These are phyloP conservation scores for Comarum palustre DNA, from an alignment of 306 rosid genomes.

Conservation along the genomic window DNA sequence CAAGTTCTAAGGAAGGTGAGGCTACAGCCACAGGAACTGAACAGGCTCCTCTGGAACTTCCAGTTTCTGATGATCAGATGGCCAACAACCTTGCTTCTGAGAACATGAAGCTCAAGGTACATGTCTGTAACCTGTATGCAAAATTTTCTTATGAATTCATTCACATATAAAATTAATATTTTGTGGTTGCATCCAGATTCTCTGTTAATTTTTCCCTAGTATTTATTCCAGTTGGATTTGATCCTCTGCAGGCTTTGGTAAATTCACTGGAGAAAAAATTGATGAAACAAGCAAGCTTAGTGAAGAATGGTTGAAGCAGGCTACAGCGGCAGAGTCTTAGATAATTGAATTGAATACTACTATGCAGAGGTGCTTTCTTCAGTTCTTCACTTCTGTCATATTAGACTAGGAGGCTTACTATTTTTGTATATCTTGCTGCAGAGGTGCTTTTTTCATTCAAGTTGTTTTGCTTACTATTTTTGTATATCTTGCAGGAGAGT, in stretches of 20 bases:
- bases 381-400: slow-evolving; percentile 10
- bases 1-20: slow-evolving; percentile 53
- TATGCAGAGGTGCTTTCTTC: slow-evolving; percentile 69
- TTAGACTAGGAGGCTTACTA: slow-evolving; percentile 21
- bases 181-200: background rate
- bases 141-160: background rate
- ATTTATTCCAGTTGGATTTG: slow-evolving; percentile 20
- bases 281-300: slow-evolving; percentile 58
- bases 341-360: slow-evolving; percentile 73
- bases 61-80: slow-evolving; percentile 48
- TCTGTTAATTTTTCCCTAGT: slow-evolving; percentile 9
- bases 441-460: slow-evolving; percentile 31
- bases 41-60: slow-evolving; percentile 39
- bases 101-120: slow-evolving; percentile 70
- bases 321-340: slow-evolving; percentile 67
- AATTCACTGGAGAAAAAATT: slow-evolving; percentile 65
- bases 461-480: slow-evolving; percentile 19
- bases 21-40: slow-evolving; percentile 41
- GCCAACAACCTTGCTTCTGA: slow-evolving; percentile 54
- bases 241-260: slow-evolving; percentile 57
- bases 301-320: slow-evolving; percentile 81
- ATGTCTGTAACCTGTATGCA: background rate
- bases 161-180: background rate
- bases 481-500: slow-evolving; percentile 58
- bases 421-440: slow-evolving; percentile 50